Evolutionary conservation across 2,329 filamentous ascomycete species (phyloP), one percentile per base, ranked within the genome.

Genomic region (Aspergillus eucalypticola): DNA sequence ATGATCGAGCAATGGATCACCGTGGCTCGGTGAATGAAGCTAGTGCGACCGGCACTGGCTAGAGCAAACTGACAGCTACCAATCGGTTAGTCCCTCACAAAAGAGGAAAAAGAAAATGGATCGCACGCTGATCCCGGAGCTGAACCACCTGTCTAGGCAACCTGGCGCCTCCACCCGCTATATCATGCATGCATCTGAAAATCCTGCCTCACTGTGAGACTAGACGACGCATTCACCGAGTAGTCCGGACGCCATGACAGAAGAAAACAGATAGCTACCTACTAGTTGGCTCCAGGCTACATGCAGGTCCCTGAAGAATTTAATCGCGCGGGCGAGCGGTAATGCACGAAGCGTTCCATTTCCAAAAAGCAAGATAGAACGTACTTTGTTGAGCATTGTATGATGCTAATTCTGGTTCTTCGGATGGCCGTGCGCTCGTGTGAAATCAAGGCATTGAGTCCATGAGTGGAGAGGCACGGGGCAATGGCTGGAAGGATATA

Each of bases 81-180:
- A 51, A 54, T 55, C 35, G 50, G 32, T 11, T 42, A 44, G 21
- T 13, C 35, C 21, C 41, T 39, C 35, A 42, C 51, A 25, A 11
- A 42, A 35, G 32, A 35, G 32, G 32, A 35, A 35, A 35, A 35
- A 35, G 32, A 35, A 35, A 25, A 41, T 42, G 15, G 35, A 41
- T 17, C 21, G 51, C 29, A 42, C 25, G 61, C 55, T 59, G 61
- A 65, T 67, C 65, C 29, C 39, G 64, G 58, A 52, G 52, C 41
- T 32, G 50, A 49, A 65, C 56, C 54, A 41, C 64, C 59, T 57
- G 49, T 65, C 58, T 13, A 58, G 58, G 54, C 58, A 46, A 55
- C 25, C 21, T 39, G 23, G 38, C 13, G 17, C 8, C 38, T 15
- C 38, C 32, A 46, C 44, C 46, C 23, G 23, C 35, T 53, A 53